These are phyloP conservation scores for Boletus barrowsii DNA, from an alignment of 768 basidiomycete genomes.

Conservation along the genomic window DNA sequence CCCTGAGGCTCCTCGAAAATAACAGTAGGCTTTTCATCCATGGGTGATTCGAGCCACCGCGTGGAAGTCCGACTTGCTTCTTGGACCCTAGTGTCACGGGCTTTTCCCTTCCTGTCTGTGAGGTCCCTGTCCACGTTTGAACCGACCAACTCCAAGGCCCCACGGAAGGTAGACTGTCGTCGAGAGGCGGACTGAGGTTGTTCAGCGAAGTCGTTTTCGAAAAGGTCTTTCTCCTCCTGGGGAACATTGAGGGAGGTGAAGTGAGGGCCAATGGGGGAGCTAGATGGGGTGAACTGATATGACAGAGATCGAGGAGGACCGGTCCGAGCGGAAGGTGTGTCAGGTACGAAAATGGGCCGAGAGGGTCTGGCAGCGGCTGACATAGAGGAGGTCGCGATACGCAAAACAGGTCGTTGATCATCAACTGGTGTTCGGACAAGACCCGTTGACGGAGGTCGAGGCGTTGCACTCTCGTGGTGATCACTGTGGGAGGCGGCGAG, in stretches of 20 bases:
- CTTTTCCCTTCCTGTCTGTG: constrained; percentile 54
- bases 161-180: constrained; percentile 52
- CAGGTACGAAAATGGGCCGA: constrained; percentile 12
- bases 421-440: background rate
- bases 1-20: constrained; percentile 32
- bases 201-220: constrained; percentile 34
- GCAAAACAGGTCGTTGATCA: constrained; percentile 12
- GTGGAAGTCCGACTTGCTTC: constrained; percentile 56
- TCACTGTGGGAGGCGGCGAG: constrained; percentile 1
- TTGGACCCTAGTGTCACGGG: constrained; percentile 42
- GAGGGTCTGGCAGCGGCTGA: background rate
- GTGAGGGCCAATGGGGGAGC: constrained; percentile 35
- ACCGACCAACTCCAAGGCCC: constrained; percentile 51
- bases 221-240: constrained; percentile 25
- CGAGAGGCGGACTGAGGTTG: constrained; percentile 33
- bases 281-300: constrained; percentile 54
- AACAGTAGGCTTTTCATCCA: constrained; percentile 41
- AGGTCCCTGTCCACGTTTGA: constrained; percentile 33
- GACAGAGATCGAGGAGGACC: constrained; percentile 75
- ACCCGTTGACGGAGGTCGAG: background rate
- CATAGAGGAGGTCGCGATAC: constrained; percentile 12
- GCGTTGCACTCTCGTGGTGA: background rate
- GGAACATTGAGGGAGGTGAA: constrained; percentile 25
- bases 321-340: constrained; percentile 62
- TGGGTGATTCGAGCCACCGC: constrained; percentile 54